Percentiles rank a stretch among this genome's conserved stretches.
These are phyloP conservation scores for Pythium graminicola DNA, from an alignment of 352 stramenopile species.

Conservation along the genomic window DNA sequence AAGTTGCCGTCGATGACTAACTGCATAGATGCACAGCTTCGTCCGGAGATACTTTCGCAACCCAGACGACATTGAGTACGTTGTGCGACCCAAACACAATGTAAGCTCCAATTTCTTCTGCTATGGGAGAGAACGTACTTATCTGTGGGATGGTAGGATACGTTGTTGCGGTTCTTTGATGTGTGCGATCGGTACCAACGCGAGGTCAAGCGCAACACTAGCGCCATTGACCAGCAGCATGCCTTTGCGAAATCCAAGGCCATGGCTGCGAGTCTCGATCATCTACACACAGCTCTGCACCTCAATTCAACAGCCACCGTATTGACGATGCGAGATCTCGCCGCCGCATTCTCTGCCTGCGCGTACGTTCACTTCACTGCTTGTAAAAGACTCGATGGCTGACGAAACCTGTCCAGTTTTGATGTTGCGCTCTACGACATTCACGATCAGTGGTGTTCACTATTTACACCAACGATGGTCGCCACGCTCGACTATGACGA, in stretches of 20 bases:
- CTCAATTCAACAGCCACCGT: constrained; percentile 6
- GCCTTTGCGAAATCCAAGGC: constrained; percentile 33
- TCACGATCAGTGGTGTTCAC: constrained; percentile 49
- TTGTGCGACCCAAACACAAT: constrained; percentile 43
- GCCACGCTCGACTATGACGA: constrained; percentile 52
- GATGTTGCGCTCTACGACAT: constrained; percentile 55
- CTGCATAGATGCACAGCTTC: too few species aligned
- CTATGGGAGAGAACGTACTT: too few species aligned
- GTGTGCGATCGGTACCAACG: constrained; percentile 47
- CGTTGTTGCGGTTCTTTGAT: constrained; percentile 62
- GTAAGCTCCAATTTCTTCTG: constrained; percentile 15
- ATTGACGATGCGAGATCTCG: constrained; percentile 36
- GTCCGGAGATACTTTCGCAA: constrained; percentile 53
- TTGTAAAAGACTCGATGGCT: too few species aligned
- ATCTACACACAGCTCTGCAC: constrained; percentile 35
- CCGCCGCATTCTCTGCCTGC: constrained; percentile 52
- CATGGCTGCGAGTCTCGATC: constrained; percentile 24
- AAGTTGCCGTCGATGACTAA: too few species aligned
- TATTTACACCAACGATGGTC: constrained; percentile 39
- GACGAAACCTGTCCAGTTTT: constrained; percentile 27
- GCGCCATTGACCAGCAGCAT: constrained; percentile 30
- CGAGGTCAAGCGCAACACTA: constrained; percentile 52
- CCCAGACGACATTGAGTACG: constrained; percentile 37
- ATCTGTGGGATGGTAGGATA: constrained; percentile 45
- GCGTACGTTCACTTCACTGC: too few species aligned